phyloP scores from a whole-genome alignment of 2,329 filamentous ascomycete species.

The Xylaria sp. region DNA sequence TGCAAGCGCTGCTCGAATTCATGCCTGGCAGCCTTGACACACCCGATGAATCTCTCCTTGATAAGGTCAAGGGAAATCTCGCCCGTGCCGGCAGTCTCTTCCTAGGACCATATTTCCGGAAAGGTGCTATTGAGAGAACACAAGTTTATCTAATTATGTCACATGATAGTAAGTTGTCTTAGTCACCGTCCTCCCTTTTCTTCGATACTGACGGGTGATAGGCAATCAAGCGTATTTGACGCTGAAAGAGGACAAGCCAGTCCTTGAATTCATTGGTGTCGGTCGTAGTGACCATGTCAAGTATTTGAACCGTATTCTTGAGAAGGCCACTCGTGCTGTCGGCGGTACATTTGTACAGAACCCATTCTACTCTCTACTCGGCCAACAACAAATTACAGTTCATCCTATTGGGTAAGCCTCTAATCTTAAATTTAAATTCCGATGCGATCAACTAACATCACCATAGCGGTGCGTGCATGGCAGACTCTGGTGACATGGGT shows the following conservation, averaged over 20 bases:
- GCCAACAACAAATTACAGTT: slow-evolving; percentile 70
- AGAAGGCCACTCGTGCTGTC: slow-evolving; percentile 65
- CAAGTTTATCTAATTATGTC: slow-evolving; percentile 75
- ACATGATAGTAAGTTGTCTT: slow-evolving; percentile 63
- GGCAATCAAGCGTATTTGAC: slow-evolving; percentile 69
- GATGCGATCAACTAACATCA: slow-evolving; percentile 22
- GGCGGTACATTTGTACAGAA: slow-evolving; percentile 70
- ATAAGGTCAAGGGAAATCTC: slow-evolving; percentile 59
- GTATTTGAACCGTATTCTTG: slow-evolving; percentile 63
- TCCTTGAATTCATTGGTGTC: slow-evolving; percentile 69
- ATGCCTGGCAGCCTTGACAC: slow-evolving; percentile 60
- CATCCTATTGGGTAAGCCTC: slow-evolving; percentile 69
- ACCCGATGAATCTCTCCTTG: slow-evolving; percentile 53
- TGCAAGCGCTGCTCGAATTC: slow-evolving; percentile 67
- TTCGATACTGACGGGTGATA: slow-evolving; percentile 41
- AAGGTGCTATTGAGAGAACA: slow-evolving; percentile 68
- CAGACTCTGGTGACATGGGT: slow-evolving; percentile 66
- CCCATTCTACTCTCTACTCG: slow-evolving; percentile 67
- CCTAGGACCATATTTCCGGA: slow-evolving; percentile 66
- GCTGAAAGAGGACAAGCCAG: slow-evolving; percentile 68
- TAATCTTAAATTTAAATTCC: neutral
- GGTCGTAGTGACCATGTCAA: slow-evolving; percentile 66
- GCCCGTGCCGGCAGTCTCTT: slow-evolving; percentile 64
- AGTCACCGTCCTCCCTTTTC: neutral
- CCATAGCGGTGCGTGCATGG: slow-evolving; percentile 70